Conservation (phyloP, 768 basidiomycete species). For the Gautieria morchelliformis region DNA sequence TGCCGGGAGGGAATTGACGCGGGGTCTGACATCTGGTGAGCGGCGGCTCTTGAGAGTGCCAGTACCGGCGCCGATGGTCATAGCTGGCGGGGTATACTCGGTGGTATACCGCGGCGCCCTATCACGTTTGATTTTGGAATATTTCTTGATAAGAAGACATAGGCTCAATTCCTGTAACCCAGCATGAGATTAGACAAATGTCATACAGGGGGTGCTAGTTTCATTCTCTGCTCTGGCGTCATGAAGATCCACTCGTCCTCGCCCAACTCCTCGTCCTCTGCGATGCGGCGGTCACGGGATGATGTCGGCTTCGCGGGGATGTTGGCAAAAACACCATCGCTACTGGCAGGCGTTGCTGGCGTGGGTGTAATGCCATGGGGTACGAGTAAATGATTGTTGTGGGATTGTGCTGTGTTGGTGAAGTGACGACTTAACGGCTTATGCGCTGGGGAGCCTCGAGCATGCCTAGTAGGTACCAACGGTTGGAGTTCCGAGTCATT, state of each 20-base stretch:
- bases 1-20: conserved; percentile 4
- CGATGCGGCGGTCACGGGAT: not conserved
- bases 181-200: not conserved
- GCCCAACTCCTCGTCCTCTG: conserved; percentile 5
- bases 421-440: not conserved
- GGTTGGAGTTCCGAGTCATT: not conserved
- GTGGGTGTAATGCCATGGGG: not conserved
- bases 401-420: not conserved
- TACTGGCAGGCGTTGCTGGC: conserved; percentile 4
- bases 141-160: not conserved
- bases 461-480: not conserved
- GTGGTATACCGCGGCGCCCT: conserved; percentile 5
- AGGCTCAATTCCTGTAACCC: too few species aligned
- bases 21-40: not conserved
- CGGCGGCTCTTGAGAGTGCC: not conserved
- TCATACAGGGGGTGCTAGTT: conserved; percentile 6
- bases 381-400: not conserved
- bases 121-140: conserved; percentile 8
- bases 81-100: conserved; percentile 2
- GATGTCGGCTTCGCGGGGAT: conserved; percentile 5
- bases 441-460: not conserved
- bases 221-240: conserved; percentile 7
- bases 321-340: conserved; percentile 8
- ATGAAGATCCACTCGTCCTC: conserved; percentile 10
- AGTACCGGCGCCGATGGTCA: not conserved